Evolutionary conservation across 495 filamentous ascomycete species (phyloP), one percentile per base, ranked within the genome.

Genomic region (Xylaria telfairii): DNA sequence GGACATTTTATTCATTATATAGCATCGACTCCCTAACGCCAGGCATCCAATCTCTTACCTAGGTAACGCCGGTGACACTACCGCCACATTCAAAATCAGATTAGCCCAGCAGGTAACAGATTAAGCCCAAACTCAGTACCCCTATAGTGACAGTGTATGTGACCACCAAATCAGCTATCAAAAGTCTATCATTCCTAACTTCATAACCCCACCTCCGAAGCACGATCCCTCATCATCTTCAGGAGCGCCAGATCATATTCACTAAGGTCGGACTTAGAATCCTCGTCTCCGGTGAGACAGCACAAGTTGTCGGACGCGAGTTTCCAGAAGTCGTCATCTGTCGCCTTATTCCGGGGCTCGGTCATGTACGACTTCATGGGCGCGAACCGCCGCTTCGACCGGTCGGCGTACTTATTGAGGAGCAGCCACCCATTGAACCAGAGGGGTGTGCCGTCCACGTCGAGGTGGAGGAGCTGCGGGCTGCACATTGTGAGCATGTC

Each of bases 381-480:
- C 37, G 69, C 53, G 41, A 71, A 71, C 7, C 26, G 46, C 21
- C 63, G 71, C 24, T 32, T 47, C 28, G 54, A 4, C 1, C 62
- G 62, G 34, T 72, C 71, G 0, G 46, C 57, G 54, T 71, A 69
- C 69, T 75, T 77, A 68, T 62, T 77, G 30, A 69, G 62, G 24
- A 76, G 69, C 67, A 78, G 54, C 37, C 77, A 68, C 34, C 75
- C 77, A 51, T 74, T 78, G 67, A 74, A 77, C 77, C 77, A 78
- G 21, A 78, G 71, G 21, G 76, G 66, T 21, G 68, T 72, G 30
- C 65, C 74, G 24, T 76, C 53, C 8, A 74, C 66, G 59, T 77
- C 77, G 21, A 74, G 60, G 68, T 79, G 77, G 7, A 76, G 74
- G 69, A 78, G 74, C 24, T 70, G 71, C 24, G 76, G 76, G 60